Base-by-base conservation (phyloP, 441 rosid species). In the Capsella rubella region DNA sequence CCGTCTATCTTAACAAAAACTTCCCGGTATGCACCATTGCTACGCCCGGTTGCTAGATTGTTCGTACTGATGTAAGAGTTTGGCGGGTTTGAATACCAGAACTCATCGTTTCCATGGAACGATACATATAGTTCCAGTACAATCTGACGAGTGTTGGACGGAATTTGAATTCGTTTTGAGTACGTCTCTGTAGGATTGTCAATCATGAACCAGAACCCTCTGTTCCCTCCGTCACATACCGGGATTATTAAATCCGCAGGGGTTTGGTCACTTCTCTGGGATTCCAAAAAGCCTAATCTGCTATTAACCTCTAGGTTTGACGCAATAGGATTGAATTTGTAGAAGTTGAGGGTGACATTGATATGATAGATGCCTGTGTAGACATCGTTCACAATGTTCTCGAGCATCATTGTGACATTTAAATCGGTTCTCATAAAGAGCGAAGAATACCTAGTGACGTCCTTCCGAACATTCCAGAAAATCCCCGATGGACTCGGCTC, bases 31-130 rank as follows among this genome's bases (percentile, higher is more conserved):
- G 95, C 89, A 12, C 96, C 95, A 37, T 90, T 89, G 8, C 95
- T 95, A 0, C 92, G 87, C n/a, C 63, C 71, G 1, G 81, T 89
- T 0, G 82, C 87, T 68, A 91, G 52, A 61, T 89, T 85, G 73
- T 94, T 94, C 53, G 69, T 73, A 64, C 27, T 62, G 21, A 91
- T 79, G 69, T 91, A 94, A 6, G 89, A 78, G 73, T 85, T 43
- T 4, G 98, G 90, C 13, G 93, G 98, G 58, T 94, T 91, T 7
- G 95, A 90, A 68, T 91, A 94, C 98, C 98, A 91, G 43, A 91
- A 91, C 86, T 93, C 98, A 34, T 93, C 97, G 50, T 87, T 63
- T 9, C 95, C 98, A 28, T 93, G 98, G 55, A 83, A 91, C 2
- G 97, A 93, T 18, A 83, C 87, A 15, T 84, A 89, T 29, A 93